A percentile compares a stretch with the other conserved stretches of the same genome.
phyloP scores from a whole-genome alignment of 208 protist species.

The Paratrypanosoma confusum region DNA sequence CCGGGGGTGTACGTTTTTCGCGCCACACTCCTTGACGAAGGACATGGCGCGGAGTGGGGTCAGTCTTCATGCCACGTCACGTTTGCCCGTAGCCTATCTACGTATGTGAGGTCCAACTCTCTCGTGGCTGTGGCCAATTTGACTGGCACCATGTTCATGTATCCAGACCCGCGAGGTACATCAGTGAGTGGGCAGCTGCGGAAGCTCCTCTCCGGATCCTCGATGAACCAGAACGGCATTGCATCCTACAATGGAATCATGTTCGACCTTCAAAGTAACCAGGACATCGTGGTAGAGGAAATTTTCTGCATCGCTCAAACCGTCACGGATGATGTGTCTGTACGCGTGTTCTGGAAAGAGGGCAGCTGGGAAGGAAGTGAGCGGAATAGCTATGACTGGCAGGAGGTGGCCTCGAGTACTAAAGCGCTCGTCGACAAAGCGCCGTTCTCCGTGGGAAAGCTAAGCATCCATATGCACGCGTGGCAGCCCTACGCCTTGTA shows the following conservation, averaged over 20 bases:
- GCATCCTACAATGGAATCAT: constrained; percentile 88
- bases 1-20: no score
- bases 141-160: constrained; percentile 33
- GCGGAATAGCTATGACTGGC: constrained; percentile 52
- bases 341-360: constrained; percentile 83
- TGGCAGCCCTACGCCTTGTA: constrained; percentile 75
- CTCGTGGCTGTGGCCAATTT: constrained; percentile 37
- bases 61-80: no score
- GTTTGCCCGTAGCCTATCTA: no score
- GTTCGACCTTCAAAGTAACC: constrained; percentile 76
- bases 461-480: constrained; percentile 63
- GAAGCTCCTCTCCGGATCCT: constrained; percentile 57
- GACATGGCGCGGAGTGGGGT: no score
- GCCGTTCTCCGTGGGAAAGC: constrained; percentile 45
- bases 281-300: constrained; percentile 81
- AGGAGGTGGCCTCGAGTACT: constrained; percentile 46
- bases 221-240: constrained; percentile 64
- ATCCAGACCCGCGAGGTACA: constrained; percentile 27
- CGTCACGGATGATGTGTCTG: constrained; percentile 54
- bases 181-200: constrained; percentile 26
- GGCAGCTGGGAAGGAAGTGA: constrained; percentile 73
- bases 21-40: no score
- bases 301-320: constrained; percentile 80
- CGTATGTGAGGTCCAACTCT: constrained; percentile 24
- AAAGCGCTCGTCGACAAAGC: constrained; percentile 66